A percentile compares a stretch with the other conserved stretches of the same genome.
phyloP scores from a whole-genome alignment of 106 monocot species.

The Phalaenopsis aphrodite region DNA sequence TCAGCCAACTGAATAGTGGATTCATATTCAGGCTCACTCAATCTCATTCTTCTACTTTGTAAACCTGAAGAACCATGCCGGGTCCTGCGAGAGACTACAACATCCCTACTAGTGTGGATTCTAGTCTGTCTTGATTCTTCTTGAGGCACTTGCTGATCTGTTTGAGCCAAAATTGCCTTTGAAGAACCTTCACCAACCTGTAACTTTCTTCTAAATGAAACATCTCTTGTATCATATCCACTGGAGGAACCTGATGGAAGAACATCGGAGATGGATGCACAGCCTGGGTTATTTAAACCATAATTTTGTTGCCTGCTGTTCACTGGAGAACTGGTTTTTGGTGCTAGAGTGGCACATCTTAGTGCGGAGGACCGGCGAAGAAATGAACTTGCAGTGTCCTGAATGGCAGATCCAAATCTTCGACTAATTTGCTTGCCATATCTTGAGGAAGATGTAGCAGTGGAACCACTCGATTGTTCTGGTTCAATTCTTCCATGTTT shows the following conservation, averaged over 20 bases:
- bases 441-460: constrained; percentile 15
- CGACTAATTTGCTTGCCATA: constrained; percentile 17
- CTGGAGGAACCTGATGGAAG: constrained; percentile 36
- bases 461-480: constrained; percentile 6
- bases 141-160: constrained; percentile 13
- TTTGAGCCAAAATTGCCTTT: constrained; percentile 6
- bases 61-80: constrained; percentile 14
- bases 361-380: constrained; percentile 6
- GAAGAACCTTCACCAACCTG: constrained; percentile 27
- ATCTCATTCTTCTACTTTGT: constrained; percentile 14
- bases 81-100: constrained; percentile 32
- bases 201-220: constrained; percentile 26
- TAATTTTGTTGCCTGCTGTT: constrained; percentile 23
- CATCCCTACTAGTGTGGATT: constrained; percentile 22
- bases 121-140: constrained; percentile 25
- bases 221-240: constrained; percentile 15
- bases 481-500: constrained; percentile 7
- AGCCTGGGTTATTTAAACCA: constrained; percentile 38
- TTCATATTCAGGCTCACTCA: constrained; percentile 17
- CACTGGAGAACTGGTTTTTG: constrained; percentile 23
- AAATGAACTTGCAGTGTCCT: constrained; percentile 23
- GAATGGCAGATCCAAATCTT: constrained; percentile 8
- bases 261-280: constrained; percentile 37
- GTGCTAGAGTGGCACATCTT: constrained; percentile 10
- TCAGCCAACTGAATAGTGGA: constrained; percentile 11